Percentiles rank a stretch among this genome's conserved stretches.
Conservation (phyloP, 2,329 filamentous ascomycete genomes). For the Botrytis byssoidea region DNA sequence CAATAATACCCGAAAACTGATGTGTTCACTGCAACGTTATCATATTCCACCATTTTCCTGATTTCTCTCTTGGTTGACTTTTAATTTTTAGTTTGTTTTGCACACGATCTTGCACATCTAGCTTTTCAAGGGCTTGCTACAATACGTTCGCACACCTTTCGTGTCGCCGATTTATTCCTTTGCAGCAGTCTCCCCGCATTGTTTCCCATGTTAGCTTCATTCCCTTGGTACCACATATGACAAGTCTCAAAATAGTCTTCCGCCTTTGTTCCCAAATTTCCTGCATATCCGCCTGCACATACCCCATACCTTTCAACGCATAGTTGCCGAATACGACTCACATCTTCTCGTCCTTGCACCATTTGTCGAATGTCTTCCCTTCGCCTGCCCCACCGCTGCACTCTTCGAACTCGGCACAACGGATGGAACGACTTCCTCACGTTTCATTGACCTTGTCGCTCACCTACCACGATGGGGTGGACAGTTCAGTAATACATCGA, state of each 20-base stretch:
- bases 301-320: background rate
- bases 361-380: background rate
- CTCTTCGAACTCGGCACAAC: background rate
- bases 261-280: background rate
- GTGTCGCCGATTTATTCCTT: background rate
- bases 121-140: background rate
- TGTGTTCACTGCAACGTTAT: background rate
- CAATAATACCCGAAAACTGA: background rate
- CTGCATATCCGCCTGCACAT: background rate
- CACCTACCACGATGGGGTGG: background rate
- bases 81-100: background rate
- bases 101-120: background rate
- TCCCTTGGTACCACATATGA: background rate
- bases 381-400: background rate
- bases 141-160: background rate
- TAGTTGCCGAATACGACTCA: background rate
- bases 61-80: background rate
- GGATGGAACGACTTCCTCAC: background rate
- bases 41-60: background rate
- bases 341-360: background rate
- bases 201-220: background rate
- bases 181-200: background rate
- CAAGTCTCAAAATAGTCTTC: background rate
- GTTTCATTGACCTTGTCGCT: background rate
- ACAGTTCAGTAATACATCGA: background rate